Base-by-base conservation (phyloP, 1,284 basidiomycete species). In the Tetrapyrgos nigripes region DNA sequence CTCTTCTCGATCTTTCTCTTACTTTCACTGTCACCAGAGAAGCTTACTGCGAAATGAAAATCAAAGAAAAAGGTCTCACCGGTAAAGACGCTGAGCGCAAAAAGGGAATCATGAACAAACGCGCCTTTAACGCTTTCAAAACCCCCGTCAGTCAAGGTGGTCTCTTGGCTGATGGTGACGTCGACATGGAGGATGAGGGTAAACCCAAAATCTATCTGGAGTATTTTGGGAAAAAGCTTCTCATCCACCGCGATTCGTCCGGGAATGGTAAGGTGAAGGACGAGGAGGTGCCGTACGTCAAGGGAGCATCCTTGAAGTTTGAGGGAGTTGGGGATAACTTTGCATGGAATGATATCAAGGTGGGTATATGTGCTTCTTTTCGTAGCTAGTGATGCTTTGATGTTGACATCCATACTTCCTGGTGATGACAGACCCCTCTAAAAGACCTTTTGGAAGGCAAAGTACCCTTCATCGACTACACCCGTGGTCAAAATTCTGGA, bases 21-120 rank as follows among this genome's bases (percentile, higher is more conserved):
- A 11, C 49, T 44, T 24, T 14, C 48, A 49, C n/a, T n/a, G 19
- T 40, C 43, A 21, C 26, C 65, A 94, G 92, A 72, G 89, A 91
- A 63, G 94, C 82, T 6, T 99, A 98, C 75, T 94, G 95, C 69
- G 87, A 94, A 65, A 97, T 96, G 94, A 99, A 98, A 79, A 93
- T 96, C 77, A 92, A 94, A 76, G 96, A 98, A 79, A 97, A 98
- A 77, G 95, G 95, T 9, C 79, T 93, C 40, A 88, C 79, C 40
- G 90, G 87, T 59, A 89, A 86, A 71, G 84, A 81, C 27, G 88
- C 86, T 24, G 76, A 77, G 47, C 73, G 81, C 63, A 82, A 83
- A 62, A 83, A 83, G 60, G 83, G 87, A 35, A 73, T 76, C 33
- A 80, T 84, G 50, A 76, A 77, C 50, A 78, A 80, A 29, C 80